Conservation (phyloP, 176 grass and related monocot species). For the Oryza punctata region DNA sequence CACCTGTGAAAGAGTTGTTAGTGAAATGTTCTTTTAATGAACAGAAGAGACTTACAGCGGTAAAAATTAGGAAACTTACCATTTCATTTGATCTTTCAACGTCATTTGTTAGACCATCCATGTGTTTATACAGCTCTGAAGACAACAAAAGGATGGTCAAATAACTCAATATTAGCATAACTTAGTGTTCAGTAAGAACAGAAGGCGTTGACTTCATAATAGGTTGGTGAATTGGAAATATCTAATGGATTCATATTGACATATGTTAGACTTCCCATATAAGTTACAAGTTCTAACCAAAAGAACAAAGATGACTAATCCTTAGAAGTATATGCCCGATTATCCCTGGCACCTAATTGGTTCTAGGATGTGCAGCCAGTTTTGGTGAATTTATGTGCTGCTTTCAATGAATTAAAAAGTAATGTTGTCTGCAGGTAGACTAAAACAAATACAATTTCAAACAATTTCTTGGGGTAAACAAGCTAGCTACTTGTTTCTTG, state of each 20-base stretch:
- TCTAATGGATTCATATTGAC: background rate
- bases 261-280: background rate
- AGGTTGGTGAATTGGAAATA: background rate
- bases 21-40: background rate
- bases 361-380: background rate
- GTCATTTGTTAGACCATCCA: constrained; percentile 88
- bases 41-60: background rate
- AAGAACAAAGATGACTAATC: background rate
- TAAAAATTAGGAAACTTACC: constrained; percentile 42
- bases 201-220: background rate
- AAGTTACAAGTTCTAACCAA: background rate
- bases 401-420: background rate
- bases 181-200: background rate
- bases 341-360: background rate
- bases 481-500: background rate
- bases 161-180: background rate
- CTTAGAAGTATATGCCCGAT: background rate
- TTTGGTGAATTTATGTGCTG: background rate
- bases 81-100: constrained; percentile 98
- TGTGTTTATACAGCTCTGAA: constrained; percentile 84
- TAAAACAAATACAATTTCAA: background rate
- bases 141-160: constrained; percentile 24
- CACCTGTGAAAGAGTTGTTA: constrained; percentile 37
- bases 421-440: background rate
- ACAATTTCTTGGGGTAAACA: background rate